A percentile compares a stretch with the other conserved stretches of the same genome.
Conservation (phyloP, 2,329 filamentous ascomycete species). For the Penicillium aurantiogriseum region DNA sequence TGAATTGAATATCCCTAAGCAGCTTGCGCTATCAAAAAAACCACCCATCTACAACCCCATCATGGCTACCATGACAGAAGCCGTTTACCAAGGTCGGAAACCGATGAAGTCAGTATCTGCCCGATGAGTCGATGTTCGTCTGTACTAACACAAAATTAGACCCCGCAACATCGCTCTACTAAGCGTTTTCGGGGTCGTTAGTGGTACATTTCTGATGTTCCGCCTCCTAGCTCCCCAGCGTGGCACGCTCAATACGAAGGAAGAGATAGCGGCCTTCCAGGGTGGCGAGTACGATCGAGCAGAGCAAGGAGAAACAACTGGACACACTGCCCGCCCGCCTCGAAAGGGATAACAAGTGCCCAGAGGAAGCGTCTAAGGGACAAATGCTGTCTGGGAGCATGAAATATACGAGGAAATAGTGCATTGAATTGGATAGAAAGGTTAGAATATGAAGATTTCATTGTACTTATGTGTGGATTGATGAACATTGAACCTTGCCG, state of each 20-base stretch:
- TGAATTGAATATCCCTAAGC: neutral
- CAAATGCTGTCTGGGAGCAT: neutral
- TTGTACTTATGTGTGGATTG: neutral
- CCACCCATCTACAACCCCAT: neutral
- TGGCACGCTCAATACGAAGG: slow-evolving; percentile 9
- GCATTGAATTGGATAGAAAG: neutral
- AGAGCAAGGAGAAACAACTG: slow-evolving; percentile 1
- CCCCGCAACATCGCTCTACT: slow-evolving; percentile 23
- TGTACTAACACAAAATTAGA: slow-evolving; percentile 7
- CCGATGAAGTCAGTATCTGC: slow-evolving; percentile 1
- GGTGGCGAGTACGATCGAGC: slow-evolving; percentile 14
- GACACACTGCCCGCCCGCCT: slow-evolving; percentile 13
- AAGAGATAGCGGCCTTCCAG: slow-evolving; percentile 18
- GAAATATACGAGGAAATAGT: neutral
- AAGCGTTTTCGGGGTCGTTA: slow-evolving; percentile 23
- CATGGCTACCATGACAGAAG: slow-evolving; percentile 1
- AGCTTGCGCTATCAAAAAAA: neutral
- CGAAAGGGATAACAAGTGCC: neutral
- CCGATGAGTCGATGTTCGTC: neutral
- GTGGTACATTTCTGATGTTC: slow-evolving; percentile 21
- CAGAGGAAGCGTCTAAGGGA: neutral
- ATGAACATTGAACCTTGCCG: neutral
- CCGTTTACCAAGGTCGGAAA: neutral
- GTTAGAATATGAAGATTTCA: neutral
- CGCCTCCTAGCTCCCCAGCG: slow-evolving; percentile 17